Conservation (phyloP, 768 basidiomycete genomes). For the Tulasnella calospora region DNA sequence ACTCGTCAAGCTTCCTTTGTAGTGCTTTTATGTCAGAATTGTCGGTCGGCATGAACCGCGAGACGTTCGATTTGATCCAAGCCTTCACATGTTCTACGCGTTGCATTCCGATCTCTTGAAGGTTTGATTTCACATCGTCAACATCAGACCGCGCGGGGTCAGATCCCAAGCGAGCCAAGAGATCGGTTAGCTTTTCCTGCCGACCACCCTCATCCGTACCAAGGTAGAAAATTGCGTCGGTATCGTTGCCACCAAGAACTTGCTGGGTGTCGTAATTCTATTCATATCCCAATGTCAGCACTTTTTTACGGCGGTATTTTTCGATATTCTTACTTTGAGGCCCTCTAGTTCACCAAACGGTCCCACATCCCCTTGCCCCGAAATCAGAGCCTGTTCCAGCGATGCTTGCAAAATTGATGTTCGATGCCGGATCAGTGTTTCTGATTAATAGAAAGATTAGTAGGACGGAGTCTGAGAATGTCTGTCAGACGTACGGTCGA, state of each 20-base stretch:
- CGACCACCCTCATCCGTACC: not conserved
- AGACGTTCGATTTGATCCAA: not conserved
- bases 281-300: not conserved
- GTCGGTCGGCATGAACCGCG: not conserved
- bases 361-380: not conserved
- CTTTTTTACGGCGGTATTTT: not conserved
- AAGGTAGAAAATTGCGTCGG: not conserved
- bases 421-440: not conserved
- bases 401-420: not conserved
- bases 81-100: not conserved
- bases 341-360: not conserved
- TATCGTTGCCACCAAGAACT: not conserved
- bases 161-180: not conserved
- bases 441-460: not conserved
- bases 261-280: not conserved
- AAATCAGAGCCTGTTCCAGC: not conserved
- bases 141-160: not conserved
- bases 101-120: not conserved
- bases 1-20: not conserved
- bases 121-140: not conserved
- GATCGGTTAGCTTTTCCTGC: not conserved
- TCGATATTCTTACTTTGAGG: not conserved
- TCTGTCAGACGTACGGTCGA: slow-evolving; percentile 1
- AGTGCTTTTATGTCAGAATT: not conserved
- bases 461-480: not conserved